Conservation (phyloP, 1,284 basidiomycete genomes). For the Pseudozyma flocculosa region DNA sequence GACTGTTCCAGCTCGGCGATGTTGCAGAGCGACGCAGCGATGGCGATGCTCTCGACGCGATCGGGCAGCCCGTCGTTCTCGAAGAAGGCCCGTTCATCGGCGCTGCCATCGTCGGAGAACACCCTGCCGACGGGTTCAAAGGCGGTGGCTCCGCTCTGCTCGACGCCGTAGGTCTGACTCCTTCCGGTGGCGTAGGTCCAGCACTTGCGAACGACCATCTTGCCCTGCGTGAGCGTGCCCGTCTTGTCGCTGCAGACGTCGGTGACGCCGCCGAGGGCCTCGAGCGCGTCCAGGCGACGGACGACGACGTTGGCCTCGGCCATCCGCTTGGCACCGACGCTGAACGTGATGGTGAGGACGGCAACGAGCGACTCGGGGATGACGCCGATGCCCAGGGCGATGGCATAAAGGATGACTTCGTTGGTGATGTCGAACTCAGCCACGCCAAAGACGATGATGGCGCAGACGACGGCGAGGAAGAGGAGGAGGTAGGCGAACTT, state of each 20-base stretch:
- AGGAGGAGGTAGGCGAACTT: conserved; percentile 69
- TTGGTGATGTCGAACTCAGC: conserved; percentile 59
- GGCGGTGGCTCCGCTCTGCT: conserved; percentile 37
- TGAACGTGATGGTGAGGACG: conserved; percentile 55
- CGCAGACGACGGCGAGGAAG: conserved; percentile 64
- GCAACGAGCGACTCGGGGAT: conserved; percentile 59
- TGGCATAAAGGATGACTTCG: conserved; percentile 62
- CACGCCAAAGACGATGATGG: conserved; percentile 61
- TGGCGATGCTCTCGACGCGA: conserved; percentile 24
- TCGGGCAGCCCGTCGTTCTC: conserved; percentile 19
- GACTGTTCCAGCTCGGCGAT: conserved; percentile 39
- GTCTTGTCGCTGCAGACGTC: conserved; percentile 52
- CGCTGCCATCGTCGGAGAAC: conserved; percentile 4
- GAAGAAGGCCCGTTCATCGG: conserved; percentile 2
- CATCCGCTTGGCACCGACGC: conserved; percentile 52
- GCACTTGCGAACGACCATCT: conserved; percentile 49
- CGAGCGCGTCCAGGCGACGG: conserved; percentile 49
- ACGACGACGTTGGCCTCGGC: conserved; percentile 49
- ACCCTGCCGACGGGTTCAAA: conserved; percentile 41
- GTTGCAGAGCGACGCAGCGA: conserved; percentile 49
- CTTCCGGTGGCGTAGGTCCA: conserved; percentile 23
- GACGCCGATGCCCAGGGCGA: conserved; percentile 53
- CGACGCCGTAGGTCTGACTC: conserved; percentile 31
- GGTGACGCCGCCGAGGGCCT: conserved; percentile 47
- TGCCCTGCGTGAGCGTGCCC: conserved; percentile 52